Evolutionary conservation across 1,139 yeast genomes (phyloP).

Genomic region (Suhomyces terraborum): DNA sequence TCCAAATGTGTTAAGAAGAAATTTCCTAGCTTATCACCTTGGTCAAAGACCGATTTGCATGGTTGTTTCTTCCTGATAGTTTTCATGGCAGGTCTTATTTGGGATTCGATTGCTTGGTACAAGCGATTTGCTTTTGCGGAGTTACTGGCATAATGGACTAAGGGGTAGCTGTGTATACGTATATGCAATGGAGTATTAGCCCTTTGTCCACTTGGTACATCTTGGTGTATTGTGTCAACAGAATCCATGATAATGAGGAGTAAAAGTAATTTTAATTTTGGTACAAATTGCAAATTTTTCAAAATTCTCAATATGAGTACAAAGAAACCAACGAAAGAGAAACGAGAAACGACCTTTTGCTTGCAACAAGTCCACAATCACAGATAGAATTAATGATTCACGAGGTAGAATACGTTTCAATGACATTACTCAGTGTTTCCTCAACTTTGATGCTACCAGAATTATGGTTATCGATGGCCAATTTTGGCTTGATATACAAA

Average conservation of each 20-base stretch:
- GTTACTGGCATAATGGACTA: slow-evolving; percentile 24
- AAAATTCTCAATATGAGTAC: too few relatives aligned
- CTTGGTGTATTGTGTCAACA: not conserved
- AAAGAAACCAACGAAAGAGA: too few relatives aligned
- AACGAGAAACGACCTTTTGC: too few relatives aligned
- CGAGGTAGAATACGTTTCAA: too few relatives aligned
- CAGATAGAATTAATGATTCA: too few relatives aligned
- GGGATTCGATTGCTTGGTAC: slow-evolving; percentile 21
- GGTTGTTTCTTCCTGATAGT: slow-evolving; percentile 29
- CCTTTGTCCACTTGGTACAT: not conserved
- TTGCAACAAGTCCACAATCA: too few relatives aligned
- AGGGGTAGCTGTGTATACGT: slow-evolving; percentile 31
- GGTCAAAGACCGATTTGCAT: slow-evolving; percentile 26
- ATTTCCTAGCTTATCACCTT: slow-evolving; percentile 36
- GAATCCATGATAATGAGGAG: too few relatives aligned
- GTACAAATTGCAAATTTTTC: not conserved
- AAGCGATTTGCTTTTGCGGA: slow-evolving; percentile 25
- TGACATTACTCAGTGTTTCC: too few relatives aligned
- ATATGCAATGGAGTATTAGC: not conserved
- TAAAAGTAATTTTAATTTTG: too few relatives aligned
- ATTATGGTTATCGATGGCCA: too few relatives aligned
- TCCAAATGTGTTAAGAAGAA: slow-evolving; percentile 39
- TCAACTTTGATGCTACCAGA: too few relatives aligned
- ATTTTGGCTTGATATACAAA: too few relatives aligned
- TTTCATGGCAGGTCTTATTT: slow-evolving; percentile 14